Conservation (phyloP, 2,329 filamentous ascomycete genomes). For the Trichoderma sp. region DNA sequence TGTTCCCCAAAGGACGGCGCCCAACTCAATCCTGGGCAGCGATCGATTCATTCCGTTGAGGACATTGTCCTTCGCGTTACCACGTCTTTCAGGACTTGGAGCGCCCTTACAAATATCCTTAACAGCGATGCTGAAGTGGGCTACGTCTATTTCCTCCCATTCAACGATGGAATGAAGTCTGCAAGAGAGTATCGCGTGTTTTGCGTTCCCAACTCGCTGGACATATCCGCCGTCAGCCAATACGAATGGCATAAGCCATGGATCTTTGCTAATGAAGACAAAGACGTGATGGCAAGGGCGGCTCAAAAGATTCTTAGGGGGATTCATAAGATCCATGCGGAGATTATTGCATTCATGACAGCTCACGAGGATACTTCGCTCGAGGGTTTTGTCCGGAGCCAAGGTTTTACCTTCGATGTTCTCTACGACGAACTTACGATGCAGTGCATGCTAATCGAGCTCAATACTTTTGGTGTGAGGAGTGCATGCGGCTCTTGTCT, state of each 20-base stretch:
- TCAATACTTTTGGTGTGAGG: conserved; percentile 44
- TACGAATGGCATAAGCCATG: conserved; percentile 40
- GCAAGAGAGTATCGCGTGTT: conserved; percentile 43
- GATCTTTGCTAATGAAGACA: conserved; percentile 24
- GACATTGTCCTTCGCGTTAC: conserved; percentile 38
- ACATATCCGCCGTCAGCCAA: conserved; percentile 40
- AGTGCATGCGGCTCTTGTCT: conserved; percentile 45
- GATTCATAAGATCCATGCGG: not conserved
- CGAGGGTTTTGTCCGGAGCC: conserved; percentile 32
- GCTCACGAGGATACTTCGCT: conserved; percentile 21
- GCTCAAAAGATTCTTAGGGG: conserved; percentile 10
- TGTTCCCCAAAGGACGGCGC: conserved; percentile 44
- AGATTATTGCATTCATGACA: conserved; percentile 18
- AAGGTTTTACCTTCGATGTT: conserved; percentile 45
- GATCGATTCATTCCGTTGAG: conserved; percentile 29
- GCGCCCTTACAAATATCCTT: conserved; percentile 31
- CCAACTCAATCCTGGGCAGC: conserved; percentile 23
- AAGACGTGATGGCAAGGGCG: conserved; percentile 18
- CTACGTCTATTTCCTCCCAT: conserved; percentile 40
- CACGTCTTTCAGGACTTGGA: conserved; percentile 37
- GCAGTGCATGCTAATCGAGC: conserved; percentile 37
- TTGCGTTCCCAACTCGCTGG: conserved; percentile 34
- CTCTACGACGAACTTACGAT: conserved; percentile 32
- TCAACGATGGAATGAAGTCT: conserved; percentile 38
- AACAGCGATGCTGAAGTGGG: conserved; percentile 23